Percentiles rank a stretch among this genome's conserved stretches.
These are phyloP conservation scores for Xylaria sp. DNA, from an alignment of 2,329 filamentous ascomycete species.

Conservation along the genomic window DNA sequence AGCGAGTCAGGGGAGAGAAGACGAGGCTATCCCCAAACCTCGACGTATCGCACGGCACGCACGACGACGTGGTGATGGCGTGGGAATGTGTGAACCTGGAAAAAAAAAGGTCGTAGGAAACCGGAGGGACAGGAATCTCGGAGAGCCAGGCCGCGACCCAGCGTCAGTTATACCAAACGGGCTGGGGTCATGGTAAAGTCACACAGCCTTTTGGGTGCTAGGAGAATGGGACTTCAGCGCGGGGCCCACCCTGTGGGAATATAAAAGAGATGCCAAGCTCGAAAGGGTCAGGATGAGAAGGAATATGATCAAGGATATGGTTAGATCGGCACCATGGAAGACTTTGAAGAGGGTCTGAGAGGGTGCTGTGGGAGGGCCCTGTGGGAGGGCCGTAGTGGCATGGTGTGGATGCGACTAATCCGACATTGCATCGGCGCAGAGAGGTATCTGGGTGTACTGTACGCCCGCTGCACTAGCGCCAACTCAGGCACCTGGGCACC, in stretches of 20 bases:
- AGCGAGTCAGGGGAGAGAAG: constrained; percentile 24
- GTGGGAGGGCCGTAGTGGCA: constrained; percentile 1
- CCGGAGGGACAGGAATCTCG: constrained; percentile 24
- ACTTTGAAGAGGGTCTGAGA: too few species aligned
- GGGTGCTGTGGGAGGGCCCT: constrained; percentile 2
- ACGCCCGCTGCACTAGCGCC: too few species aligned
- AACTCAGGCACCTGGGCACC: not conserved
- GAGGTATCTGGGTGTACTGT: not conserved
- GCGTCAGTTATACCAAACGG: constrained; percentile 28
- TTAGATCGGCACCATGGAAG: constrained; percentile 23
- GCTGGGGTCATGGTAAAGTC: constrained; percentile 10
- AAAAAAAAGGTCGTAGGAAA: constrained; percentile 14
- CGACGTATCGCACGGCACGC: constrained; percentile 25
- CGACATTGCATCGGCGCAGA: constrained; percentile 17
- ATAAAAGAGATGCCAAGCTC: constrained; percentile 22
- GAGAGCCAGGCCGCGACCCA: constrained; percentile 29
- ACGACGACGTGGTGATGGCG: constrained; percentile 22
- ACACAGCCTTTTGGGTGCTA: constrained; percentile 5
- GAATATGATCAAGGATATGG: constrained; percentile 25
- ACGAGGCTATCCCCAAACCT: constrained; percentile 27
- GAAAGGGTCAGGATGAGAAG: constrained; percentile 19
- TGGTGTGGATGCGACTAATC: constrained; percentile 20
- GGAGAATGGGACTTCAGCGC: constrained; percentile 22
- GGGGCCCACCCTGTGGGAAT: constrained; percentile 24
- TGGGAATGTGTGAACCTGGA: constrained; percentile 15